Percentiles rank a stretch among this genome's conserved stretches.
Conservation (phyloP, 306 rosid species). For the Dryas alaskensis region DNA sequence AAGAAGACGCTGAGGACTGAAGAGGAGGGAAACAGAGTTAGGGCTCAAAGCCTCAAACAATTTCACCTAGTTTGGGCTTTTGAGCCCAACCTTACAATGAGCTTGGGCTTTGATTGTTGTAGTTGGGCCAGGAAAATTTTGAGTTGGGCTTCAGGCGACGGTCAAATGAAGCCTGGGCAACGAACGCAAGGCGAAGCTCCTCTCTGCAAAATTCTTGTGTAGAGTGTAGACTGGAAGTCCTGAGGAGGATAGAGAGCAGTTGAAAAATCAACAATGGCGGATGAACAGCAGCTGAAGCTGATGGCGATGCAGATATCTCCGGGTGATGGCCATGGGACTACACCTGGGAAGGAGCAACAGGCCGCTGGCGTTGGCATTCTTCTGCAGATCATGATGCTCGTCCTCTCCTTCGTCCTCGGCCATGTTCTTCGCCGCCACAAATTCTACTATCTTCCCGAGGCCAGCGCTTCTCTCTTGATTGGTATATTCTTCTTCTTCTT, state of each 20-base stretch:
- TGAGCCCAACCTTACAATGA: no score
- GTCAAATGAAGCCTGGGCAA: no score
- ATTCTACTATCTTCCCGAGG: constrained; percentile 87
- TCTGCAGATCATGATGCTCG: constrained; percentile 99
- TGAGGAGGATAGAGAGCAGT: not conserved
- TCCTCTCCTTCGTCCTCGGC: constrained; percentile 90
- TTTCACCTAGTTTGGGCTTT: no score
- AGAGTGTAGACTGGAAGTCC: not conserved
- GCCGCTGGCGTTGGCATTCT: constrained; percentile 99
- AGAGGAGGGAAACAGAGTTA: not conserved
- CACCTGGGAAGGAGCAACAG: constrained; percentile 91
- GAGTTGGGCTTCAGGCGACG: not conserved
- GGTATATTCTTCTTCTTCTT: constrained; percentile 37
- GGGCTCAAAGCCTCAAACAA: not conserved
- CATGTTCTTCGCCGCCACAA: constrained; percentile 96
- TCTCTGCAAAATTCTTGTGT: not conserved
- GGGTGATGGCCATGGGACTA: constrained; percentile 46
- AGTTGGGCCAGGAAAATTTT: not conserved
- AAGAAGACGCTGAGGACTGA: not conserved
- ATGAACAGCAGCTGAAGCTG: constrained; percentile 29
- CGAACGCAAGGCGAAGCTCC: not conserved
- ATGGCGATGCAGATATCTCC: constrained; percentile 57
- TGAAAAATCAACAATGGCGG: constrained; percentile 29
- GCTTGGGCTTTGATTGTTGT: not conserved
- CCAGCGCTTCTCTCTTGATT: constrained; percentile 96